Base-by-base conservation (phyloP, 495 filamentous ascomycete genomes). In the Evernia prunastri region DNA sequence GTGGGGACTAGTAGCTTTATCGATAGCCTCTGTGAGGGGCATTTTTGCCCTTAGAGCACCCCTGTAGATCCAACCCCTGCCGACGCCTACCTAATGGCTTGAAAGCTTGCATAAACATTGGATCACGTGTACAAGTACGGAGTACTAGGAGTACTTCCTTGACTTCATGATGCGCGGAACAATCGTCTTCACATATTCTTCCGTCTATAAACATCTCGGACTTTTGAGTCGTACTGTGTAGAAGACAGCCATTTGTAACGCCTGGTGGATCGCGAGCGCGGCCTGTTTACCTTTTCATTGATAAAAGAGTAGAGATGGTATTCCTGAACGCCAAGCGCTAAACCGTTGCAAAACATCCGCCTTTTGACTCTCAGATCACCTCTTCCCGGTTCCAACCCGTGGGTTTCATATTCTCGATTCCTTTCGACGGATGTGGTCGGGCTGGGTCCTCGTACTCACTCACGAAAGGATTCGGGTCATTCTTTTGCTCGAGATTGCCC, bases 381-480 rank as follows among this genome's bases (percentile, higher is more conserved):
- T 97, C 95, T 3, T 85, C 73, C 25, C 94, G 77, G 70, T 97
- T 91, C 85, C 89, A 97, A 9, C 94, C 94, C 3, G 78, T 77
- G 0, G 84, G 78, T 71, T 84, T 88, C 67, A 88, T 71, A 49
- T 83, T 82, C 10, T 87, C 82, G 58, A 91, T 84, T 1, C 85
- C 88, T 74, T 91, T 91, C 0, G 73, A 78, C 8, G 89, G 88
- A 74, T 88, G 86, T 15, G 86, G 85, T 70, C 82, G 82, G 13
- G 63, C 75, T 10, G 74, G 71, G 67, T 88, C 81, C 69, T 86
- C 86, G 75, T 92, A 96, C 68, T 83, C 79, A 66, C 85, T 86
- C 36, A 88, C 84, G 68, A 92, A 97, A 13, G 94, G 94, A 73
- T 98, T 97, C 20, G 91, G 91, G 72, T 98, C 94, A 12, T 84